Evolutionary conservation across 192 early-diverging fungal genomes (phyloP).

Genomic region (Cetraspora pellucida): DNA sequence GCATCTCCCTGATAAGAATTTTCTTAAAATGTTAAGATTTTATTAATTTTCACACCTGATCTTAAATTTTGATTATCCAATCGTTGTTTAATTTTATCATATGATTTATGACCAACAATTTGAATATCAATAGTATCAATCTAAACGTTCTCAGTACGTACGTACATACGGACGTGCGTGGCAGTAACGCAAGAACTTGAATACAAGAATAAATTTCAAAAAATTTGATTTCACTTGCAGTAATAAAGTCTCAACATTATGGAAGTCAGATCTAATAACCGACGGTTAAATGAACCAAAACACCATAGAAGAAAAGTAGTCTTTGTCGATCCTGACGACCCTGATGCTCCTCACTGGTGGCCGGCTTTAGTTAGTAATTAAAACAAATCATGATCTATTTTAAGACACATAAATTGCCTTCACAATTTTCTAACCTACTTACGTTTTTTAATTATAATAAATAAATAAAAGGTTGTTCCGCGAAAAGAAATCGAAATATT

Average conservation of each 20-base stretch:
- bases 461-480: constrained; percentile 45
- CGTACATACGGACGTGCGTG: too few relatives aligned
- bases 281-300: constrained; percentile 3
- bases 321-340: constrained; percentile 63
- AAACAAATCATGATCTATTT: neutral
- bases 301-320: constrained; percentile 45
- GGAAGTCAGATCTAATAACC: neutral
- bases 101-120: too few relatives aligned
- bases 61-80: too few relatives aligned
- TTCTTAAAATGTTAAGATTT: too few relatives aligned
- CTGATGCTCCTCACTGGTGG: constrained; percentile 58
- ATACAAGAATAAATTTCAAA: too few relatives aligned
- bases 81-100: too few relatives aligned
- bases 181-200: too few relatives aligned
- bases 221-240: neutral
- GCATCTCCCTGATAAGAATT: too few relatives aligned
- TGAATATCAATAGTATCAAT: too few relatives aligned
- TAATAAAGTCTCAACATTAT: neutral
- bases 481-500: constrained; percentile 53
- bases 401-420: neutral
- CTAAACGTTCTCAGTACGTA: too few relatives aligned
- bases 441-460: neutral
- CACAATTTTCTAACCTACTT: neutral
- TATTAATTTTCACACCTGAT: too few relatives aligned
- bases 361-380: constrained; percentile 48